A percentile compares a stretch with the other conserved stretches of the same genome.
Conservation (phyloP, 164 flowering plant species). For the Litsea cubeba region DNA sequence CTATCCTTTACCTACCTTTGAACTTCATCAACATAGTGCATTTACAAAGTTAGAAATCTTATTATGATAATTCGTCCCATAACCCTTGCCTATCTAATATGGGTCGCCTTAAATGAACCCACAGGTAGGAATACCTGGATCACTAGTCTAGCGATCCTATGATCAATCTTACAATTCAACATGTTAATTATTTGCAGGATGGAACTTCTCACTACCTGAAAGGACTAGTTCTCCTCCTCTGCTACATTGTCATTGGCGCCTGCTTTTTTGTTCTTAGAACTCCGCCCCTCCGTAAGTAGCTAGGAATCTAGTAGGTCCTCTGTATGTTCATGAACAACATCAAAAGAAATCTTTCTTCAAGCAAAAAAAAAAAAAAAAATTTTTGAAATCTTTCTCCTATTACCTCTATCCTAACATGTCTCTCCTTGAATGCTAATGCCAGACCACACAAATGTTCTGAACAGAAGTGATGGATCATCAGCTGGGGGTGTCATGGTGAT, state of each 20-base stretch:
- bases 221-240: constrained; percentile 63
- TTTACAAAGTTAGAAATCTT: not conserved
- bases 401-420: not conserved
- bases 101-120: not conserved
- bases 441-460: constrained; percentile 14
- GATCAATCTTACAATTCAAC: not conserved
- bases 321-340: too few species aligned
- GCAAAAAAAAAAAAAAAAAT: not conserved
- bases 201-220: constrained; percentile 88
- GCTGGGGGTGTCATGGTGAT: constrained; percentile 2
- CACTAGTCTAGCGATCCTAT: not conserved
- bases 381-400: not conserved
- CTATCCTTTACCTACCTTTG: not conserved
- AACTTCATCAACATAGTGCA: not conserved
- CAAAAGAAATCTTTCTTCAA: not conserved
- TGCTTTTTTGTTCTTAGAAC: constrained; percentile 52
- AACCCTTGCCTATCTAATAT: not conserved
- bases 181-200: constrained; percentile 35
- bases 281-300: constrained; percentile 27
- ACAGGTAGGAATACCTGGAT: not conserved
- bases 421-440: constrained; percentile 2
- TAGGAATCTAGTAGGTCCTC: too few species aligned
- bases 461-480: constrained; percentile 7
- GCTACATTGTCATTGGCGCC: constrained; percentile 51
- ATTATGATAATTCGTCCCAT: not conserved